Percentiles rank a stretch among this genome's conserved stretches.
Conservation (phyloP, 306 rosid species). For the Sindora glabra region DNA sequence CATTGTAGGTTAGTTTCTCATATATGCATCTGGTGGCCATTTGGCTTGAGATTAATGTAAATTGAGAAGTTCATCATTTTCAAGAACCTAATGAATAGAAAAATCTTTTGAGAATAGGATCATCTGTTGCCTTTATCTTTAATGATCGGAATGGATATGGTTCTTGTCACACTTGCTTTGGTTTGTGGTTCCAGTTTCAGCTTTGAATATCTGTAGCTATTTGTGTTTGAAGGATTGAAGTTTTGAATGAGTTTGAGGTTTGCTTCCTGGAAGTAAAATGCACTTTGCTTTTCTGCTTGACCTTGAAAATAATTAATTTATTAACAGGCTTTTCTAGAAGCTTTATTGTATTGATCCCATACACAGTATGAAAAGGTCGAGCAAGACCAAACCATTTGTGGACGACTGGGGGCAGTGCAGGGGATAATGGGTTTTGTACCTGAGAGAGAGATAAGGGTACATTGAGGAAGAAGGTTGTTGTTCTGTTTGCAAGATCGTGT, state of each 20-base stretch:
- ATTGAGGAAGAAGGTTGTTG: no score
- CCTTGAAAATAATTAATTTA: not conserved
- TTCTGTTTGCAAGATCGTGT: no score
- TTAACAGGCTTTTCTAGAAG: not conserved
- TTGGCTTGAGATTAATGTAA: no score
- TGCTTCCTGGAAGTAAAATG: not conserved
- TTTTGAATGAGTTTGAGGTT: no score
- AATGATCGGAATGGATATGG: not conserved
- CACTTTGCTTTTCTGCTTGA: no score
- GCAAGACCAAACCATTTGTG: no score
- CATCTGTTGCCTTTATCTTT: not conserved
- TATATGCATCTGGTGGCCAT: not conserved
- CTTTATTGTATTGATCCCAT: no score
- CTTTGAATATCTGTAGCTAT: not conserved
- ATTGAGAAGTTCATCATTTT: no score
- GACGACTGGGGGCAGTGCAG: no score
- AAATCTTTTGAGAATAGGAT: not conserved
- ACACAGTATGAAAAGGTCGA: no score
- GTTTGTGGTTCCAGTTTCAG: not conserved
- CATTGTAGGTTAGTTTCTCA: not conserved
- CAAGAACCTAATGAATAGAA: not conserved
- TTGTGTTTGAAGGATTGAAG: not conserved
- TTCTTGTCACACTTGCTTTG: not conserved
- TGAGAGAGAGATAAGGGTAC: no score
- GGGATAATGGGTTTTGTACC: no score